Conservation (phyloP, 2,329 filamentous ascomycete genomes). For the Epicoccum sorghinum region DNA sequence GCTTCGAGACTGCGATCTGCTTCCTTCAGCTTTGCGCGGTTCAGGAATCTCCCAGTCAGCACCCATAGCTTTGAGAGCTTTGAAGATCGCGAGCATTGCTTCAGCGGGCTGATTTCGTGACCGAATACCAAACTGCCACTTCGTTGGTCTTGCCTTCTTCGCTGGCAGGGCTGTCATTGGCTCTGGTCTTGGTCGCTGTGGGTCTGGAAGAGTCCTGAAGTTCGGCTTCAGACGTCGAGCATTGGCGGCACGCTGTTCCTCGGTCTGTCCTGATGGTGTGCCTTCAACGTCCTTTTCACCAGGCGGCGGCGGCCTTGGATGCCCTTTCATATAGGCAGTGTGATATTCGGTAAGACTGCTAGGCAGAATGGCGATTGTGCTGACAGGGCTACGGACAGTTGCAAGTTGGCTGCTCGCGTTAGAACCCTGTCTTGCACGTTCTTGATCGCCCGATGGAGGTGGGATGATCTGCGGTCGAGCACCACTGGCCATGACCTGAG, state of each 20-base stretch:
- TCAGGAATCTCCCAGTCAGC: slow-evolving; percentile 78
- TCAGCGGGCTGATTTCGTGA: slow-evolving; percentile 94
- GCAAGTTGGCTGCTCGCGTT: slow-evolving; percentile 50
- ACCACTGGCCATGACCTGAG: slow-evolving; percentile 40
- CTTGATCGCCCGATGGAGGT: slow-evolving; percentile 35
- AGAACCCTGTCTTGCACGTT: slow-evolving; percentile 53
- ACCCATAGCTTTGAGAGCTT: slow-evolving; percentile 83
- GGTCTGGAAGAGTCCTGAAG: slow-evolving; percentile 71
- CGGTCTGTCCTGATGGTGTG: slow-evolving; percentile 53
- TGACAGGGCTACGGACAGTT: slow-evolving; percentile 56
- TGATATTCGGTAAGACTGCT: slow-evolving; percentile 92
- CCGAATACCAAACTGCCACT: slow-evolving; percentile 98
- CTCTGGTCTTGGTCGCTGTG: slow-evolving; percentile 57
- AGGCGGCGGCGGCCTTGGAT: slow-evolving; percentile 45
- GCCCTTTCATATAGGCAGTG: slow-evolving; percentile 82
- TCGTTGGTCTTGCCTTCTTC: slow-evolving; percentile 79
- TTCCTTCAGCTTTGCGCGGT: slow-evolving; percentile 48
- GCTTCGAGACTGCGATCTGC: slow-evolving; percentile 40
- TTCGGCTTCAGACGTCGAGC: slow-evolving; percentile 85
- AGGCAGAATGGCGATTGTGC: slow-evolving; percentile 89
- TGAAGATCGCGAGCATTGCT: slow-evolving; percentile 93
- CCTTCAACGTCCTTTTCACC: slow-evolving; percentile 29
- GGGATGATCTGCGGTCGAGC: slow-evolving; percentile 42
- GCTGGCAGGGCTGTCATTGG: slow-evolving; percentile 61
- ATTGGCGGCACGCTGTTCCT: slow-evolving; percentile 77